Evolutionary conservation across 805 yeast species (phyloP).

Genomic region (Millerago galiae): DNA sequence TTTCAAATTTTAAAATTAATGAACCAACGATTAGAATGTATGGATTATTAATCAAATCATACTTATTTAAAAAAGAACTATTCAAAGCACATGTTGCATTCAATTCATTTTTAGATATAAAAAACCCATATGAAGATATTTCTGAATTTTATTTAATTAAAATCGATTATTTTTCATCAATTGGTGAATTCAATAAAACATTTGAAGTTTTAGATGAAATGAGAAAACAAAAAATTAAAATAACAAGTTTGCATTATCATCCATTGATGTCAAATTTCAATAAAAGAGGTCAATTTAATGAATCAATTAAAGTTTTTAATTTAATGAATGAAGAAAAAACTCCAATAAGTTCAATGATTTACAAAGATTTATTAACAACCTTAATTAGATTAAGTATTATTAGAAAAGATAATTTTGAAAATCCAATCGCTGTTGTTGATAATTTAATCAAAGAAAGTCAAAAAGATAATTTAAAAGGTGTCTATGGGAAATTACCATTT

Average conservation of each 20-base stretch:
- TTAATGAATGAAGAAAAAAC: slow-evolving; percentile 21
- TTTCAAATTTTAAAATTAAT: background rate
- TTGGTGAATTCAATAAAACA: slow-evolving; percentile 24
- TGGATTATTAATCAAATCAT: slow-evolving; percentile 13
- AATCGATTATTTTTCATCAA: slow-evolving; percentile 5
- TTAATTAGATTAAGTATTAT: slow-evolving; percentile 25
- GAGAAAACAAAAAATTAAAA: slow-evolving; percentile 16
- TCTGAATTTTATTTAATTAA: background rate
- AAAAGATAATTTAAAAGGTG: slow-evolving; percentile 11
- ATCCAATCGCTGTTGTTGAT: slow-evolving; percentile 26
- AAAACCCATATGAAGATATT: background rate
- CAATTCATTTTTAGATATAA: background rate
- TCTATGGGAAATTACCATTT: slow-evolving; percentile 25
- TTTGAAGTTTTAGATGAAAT: slow-evolving; percentile 25
- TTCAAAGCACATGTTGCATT: slow-evolving; percentile 10
- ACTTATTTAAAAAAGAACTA: slow-evolving; percentile 6
- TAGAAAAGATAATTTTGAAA: slow-evolving; percentile 22
- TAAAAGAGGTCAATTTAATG: slow-evolving; percentile 20
- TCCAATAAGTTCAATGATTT: slow-evolving; percentile 22
- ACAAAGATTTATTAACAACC: slow-evolving; percentile 26
- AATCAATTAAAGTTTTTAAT: slow-evolving; percentile 23
- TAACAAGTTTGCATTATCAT: slow-evolving; percentile 24
- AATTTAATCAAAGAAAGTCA: slow-evolving; percentile 24
- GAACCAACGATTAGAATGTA: slow-evolving; percentile 8
- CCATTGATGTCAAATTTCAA: slow-evolving; percentile 27